Conservation (phyloP, 2,329 filamentous ascomycete genomes). For the Claviceps citrina region DNA sequence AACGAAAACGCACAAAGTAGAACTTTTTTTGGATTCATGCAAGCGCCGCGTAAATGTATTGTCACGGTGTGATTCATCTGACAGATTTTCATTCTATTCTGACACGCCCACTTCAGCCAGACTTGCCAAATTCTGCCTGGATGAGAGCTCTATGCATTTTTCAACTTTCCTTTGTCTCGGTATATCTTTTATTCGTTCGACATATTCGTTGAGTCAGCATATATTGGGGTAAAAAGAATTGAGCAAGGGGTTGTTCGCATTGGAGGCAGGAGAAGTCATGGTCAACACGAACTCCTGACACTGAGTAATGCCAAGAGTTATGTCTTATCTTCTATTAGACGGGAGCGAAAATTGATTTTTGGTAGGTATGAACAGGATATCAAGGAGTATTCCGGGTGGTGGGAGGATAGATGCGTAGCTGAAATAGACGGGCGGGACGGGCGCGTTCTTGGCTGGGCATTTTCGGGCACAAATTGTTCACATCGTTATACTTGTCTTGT, state of each 20-base stretch:
- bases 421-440: constrained; percentile 10
- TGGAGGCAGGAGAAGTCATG: neutral
- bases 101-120: neutral
- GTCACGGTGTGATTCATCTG: neutral
- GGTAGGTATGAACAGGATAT: neutral
- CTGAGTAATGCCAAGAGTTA: neutral
- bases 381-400: neutral
- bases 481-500: too few species aligned
- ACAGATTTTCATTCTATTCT: neutral
- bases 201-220: constrained; percentile 5
- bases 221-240: constrained; percentile 6
- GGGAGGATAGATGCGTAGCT: constrained; percentile 4
- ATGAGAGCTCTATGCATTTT: neutral
- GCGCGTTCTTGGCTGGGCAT: constrained; percentile 2
- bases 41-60: neutral
- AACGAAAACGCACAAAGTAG: constrained; percentile 9
- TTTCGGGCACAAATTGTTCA: too few species aligned
- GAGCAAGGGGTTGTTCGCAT: neutral
- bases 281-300: neutral
- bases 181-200: neutral
- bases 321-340: neutral
- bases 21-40: neutral
- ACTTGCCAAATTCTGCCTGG: neutral
- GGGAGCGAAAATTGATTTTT: neutral
- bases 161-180: neutral